Evolutionary conservation across 176 grass and related monocot species (phyloP).

Genomic region (Raddia guianensis): DNA sequence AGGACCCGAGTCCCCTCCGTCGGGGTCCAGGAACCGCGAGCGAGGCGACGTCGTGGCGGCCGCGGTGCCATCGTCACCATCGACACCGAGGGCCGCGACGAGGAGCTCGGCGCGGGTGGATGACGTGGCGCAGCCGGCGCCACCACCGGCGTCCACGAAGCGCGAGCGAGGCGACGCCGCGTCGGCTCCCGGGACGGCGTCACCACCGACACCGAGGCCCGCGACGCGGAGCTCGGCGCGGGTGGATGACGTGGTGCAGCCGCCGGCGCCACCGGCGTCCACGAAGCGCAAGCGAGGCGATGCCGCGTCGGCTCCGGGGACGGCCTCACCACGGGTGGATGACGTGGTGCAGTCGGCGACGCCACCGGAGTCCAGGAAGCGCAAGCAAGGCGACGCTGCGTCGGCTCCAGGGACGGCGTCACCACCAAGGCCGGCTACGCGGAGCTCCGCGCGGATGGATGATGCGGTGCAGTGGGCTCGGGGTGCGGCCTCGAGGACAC

Average conservation of each 20-base stretch:
- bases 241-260: too few relatives aligned
- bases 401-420: neutral
- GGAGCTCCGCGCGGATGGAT: neutral
- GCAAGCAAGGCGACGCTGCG: neutral
- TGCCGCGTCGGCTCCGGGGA: neutral
- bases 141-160: conserved; percentile 10
- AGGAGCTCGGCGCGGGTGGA: neutral
- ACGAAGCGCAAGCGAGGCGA: conserved; percentile 37
- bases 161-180: neutral
- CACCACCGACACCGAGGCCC: neutral
- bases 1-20: conserved; percentile 27
- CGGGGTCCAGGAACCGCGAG: conserved; percentile 37
- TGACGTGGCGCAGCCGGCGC: too few relatives aligned
- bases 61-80: neutral
- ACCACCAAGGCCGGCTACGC: neutral
- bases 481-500: conserved; percentile 26
- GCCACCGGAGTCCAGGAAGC: conserved; percentile 17
- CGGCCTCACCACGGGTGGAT: neutral
- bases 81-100: neutral
- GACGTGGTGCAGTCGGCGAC: neutral
- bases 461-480: conserved; percentile 1
- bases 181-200: neutral
- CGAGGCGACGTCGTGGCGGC: neutral
- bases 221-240: neutral
- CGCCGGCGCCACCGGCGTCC: neutral